Conservation (phyloP, 1,284 basidiomycete genomes). For the Ganoderma resinaceum region DNA sequence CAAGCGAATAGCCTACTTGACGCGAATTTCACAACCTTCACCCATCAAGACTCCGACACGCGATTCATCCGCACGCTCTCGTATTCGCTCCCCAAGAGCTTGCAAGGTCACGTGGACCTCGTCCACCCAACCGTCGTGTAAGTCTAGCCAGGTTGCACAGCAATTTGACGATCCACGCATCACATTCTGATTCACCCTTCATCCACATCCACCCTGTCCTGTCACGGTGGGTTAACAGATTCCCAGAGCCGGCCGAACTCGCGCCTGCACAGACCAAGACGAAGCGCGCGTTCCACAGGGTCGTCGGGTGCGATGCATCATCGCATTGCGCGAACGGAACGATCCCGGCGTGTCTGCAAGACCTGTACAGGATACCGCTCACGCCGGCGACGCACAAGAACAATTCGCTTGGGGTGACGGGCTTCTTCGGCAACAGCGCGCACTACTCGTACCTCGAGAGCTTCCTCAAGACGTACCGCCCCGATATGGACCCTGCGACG, state of each 20-base stretch:
- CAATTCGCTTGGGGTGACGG: slow-evolving; percentile 61
- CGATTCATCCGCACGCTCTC: slow-evolving; percentile 42
- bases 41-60: slow-evolving; percentile 38
- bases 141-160: not conserved
- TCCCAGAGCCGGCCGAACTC: not conserved
- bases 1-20: slow-evolving; percentile 45
- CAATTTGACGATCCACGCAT: not conserved
- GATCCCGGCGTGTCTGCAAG: slow-evolving; percentile 60
- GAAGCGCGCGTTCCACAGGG: slow-evolving; percentile 7
- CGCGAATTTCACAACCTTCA: slow-evolving; percentile 42
- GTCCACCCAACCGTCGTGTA: slow-evolving; percentile 43
- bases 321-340: slow-evolving; percentile 48
- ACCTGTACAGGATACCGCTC: slow-evolving; percentile 57
- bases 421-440: slow-evolving; percentile 60
- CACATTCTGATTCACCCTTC: not conserved
- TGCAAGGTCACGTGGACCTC: slow-evolving; percentile 43
- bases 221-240: not conserved
- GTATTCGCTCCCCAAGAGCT: slow-evolving; percentile 43
- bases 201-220: not conserved
- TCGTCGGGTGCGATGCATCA: slow-evolving; percentile 18
- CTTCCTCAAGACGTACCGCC: slow-evolving; percentile 55
- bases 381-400: slow-evolving; percentile 47
- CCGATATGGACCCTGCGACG: slow-evolving; percentile 51
- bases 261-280: not conserved
- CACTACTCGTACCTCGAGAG: slow-evolving; percentile 55